phyloP scores from a whole-genome alignment of 2,329 filamentous ascomycete species.

The Exophiala spinifera region DNA sequence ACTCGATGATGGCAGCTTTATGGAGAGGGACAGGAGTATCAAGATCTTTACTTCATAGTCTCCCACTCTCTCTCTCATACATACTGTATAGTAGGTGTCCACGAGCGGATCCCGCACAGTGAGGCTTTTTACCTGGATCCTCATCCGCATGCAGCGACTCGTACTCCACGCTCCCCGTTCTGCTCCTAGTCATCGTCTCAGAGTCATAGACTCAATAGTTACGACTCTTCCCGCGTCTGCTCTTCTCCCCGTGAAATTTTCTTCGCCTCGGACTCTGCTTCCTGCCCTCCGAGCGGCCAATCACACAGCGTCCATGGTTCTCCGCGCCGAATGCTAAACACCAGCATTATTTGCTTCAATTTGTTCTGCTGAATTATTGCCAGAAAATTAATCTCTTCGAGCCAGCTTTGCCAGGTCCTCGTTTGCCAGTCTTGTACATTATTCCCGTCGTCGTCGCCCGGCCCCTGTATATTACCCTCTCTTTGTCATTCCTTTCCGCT shows the following conservation, averaged over 20 bases:
- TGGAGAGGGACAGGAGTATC: no score
- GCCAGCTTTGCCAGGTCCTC: not conserved
- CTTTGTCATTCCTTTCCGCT: conserved; percentile 21
- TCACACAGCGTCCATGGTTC: not conserved
- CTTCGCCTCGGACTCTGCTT: conserved; percentile 1
- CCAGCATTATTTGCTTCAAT: not conserved
- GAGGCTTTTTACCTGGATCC: not conserved
- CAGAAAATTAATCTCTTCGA: not conserved
- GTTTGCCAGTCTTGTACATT: conserved; percentile 15
- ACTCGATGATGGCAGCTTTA: no score
- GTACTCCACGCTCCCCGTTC: no score
- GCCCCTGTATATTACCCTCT: conserved; percentile 25
- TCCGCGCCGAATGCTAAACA: not conserved
- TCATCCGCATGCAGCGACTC: no score
- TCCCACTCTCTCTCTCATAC: no score
- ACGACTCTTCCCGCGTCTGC: not conserved
- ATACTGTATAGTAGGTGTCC: no score
- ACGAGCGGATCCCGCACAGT: not conserved
- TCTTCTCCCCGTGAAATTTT: conserved; percentile 4
- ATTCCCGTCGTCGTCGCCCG: conserved; percentile 3
- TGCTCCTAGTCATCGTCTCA: no score
- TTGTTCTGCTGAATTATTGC: not conserved
- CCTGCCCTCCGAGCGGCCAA: not conserved
- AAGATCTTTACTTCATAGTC: no score
- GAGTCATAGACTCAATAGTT: no score